Evolutionary conservation across 305 asterid species (phyloP), one percentile per base, ranked within the genome.

Genomic region (Fraxinus platypoda): DNA sequence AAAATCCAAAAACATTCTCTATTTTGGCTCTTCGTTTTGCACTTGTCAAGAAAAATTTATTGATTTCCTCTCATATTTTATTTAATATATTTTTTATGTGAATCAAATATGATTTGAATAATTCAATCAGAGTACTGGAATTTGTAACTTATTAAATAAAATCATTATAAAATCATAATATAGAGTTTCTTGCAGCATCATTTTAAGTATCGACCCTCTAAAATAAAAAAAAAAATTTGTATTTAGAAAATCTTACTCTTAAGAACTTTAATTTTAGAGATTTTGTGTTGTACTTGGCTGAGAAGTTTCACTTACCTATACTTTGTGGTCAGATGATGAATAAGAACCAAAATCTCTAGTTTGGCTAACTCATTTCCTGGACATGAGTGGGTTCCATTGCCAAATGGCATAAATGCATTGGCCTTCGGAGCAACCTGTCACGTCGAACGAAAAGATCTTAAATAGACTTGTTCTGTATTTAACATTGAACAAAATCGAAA

Each of bases 361-460:
- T 93, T 95, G 85, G 98, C 98, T 74, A 95, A 81, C 85, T 95
- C 98, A 90, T 94, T 93, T 43, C 98, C 98, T 72, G 98, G 98
- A 74, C 98, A 95, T 38, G 98, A 85, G 82, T 95, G 98, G 88
- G 82, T 77, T 81, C 98, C 98, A 84, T 84, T 92, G 84, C 98
- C 98, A 91, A 95, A 95, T 87, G 98, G 97, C 94, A 95, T 90
- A 88, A 91, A 95, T 0, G 94, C 94, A 86, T 92, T 92, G 89
- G 98, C 97, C 64, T 91, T 95, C 1, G 94, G 97, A 37, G 90
- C 77, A 49, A 84, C 95, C 98, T 95, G 91, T 84, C 84, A 90
- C 19, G 57, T 13, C n/a, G 74, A 74, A 83, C 54, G 70, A 8
- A 54, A 43, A 21, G 15, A 26, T 33, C 13, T 7, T 15, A 7